Evolutionary conservation across 768 basidiomycete genomes (phyloP).

Genomic region (Mycena haematopus): DNA sequence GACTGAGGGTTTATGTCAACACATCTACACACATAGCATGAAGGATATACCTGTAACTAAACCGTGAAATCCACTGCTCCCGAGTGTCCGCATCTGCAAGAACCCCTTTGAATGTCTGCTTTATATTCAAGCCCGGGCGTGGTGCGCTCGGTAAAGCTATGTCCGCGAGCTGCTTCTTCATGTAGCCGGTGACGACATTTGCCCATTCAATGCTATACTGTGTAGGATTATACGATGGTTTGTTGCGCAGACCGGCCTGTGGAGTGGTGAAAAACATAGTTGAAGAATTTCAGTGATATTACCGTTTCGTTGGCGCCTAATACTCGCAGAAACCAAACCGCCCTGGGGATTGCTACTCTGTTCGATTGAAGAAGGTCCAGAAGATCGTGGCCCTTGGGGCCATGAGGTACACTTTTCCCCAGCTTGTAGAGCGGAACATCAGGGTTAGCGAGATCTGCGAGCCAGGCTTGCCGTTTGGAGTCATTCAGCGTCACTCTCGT

Average conservation of each 20-base stretch:
- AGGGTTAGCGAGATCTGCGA: conserved; percentile 83
- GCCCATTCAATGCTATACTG: conserved; percentile 90
- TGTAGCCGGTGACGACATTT: conserved; percentile 76
- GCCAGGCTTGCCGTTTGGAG: conserved; percentile 81
- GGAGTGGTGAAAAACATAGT: conserved; percentile 1
- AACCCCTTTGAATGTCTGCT: conserved; percentile 84
- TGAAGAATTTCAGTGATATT: conserved; percentile 7
- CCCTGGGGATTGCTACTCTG: conserved; percentile 78
- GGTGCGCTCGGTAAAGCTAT: conserved; percentile 83
- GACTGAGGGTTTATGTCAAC: conserved; percentile 44
- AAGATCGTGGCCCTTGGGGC: conserved; percentile 83
- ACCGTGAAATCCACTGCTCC: conserved; percentile 80
- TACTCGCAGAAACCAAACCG: conserved; percentile 88
- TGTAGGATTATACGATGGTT: conserved; percentile 79
- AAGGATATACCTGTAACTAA: conserved; percentile 70
- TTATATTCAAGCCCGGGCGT: conserved; percentile 78
- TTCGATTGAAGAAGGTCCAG: conserved; percentile 81
- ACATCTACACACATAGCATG: not conserved
- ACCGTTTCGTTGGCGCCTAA: conserved; percentile 90
- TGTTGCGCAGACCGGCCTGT: conserved; percentile 77
- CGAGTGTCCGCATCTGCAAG: conserved; percentile 73
- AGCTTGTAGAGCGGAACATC: conserved; percentile 81
- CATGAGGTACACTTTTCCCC: conserved; percentile 86
- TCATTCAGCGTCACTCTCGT: conserved; percentile 85
- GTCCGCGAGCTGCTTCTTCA: conserved; percentile 82